Base-by-base conservation (phyloP, 306 rosid species). In the Begonia masoniana region DNA sequence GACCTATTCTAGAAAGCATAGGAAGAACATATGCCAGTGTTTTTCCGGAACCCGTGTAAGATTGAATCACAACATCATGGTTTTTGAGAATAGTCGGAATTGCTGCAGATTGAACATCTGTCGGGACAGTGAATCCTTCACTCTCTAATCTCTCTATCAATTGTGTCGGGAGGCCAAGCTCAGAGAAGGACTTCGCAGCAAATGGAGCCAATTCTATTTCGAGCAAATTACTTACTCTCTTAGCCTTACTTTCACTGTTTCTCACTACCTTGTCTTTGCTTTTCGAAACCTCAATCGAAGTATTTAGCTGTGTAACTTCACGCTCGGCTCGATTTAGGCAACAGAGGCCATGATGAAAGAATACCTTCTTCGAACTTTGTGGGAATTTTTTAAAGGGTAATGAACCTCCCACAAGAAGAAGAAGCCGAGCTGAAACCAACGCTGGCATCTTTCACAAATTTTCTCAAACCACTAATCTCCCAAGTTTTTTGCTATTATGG, bases 41-140 rank as follows among this genome's bases (percentile, higher is more conserved):
- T 68, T 89, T 89, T 60, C 95, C 97, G 0, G 97, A 89, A 59
- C 97, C 97, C 0, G 95, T 89, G 74, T 89, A 89, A 51, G 95
- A 89, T 69, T 89, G 97, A 74, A 89, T 89, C 57, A 89, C 82
- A 16, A 70, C 94, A 76, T 89, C 95, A 15, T 61, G 82, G 57
- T 72, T 70, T 57, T 85, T 57, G 19, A 85, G 77, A 65, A 85
- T 76, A 13, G 86, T 72, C 39, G 97, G 97, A 75, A 89, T 71
- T 1, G 94, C 84, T 41, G 88, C 74, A 61, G 94, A 81, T 57
- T 89, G 97, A 67, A 89, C 89, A 52, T 80, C 91, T 0, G 97
- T 89, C 0, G 97, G 97, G 69, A 76, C 78, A 1, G 54, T 60
- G 51, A 91, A 83, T 56, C 97, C 88, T 62, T 78, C 91, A 10